A percentile compares a stretch with the other conserved stretches of the same genome.
These are phyloP conservation scores for Neurospora sp. DNA, from an alignment of 495 filamentous ascomycete genomes.

Conservation along the genomic window DNA sequence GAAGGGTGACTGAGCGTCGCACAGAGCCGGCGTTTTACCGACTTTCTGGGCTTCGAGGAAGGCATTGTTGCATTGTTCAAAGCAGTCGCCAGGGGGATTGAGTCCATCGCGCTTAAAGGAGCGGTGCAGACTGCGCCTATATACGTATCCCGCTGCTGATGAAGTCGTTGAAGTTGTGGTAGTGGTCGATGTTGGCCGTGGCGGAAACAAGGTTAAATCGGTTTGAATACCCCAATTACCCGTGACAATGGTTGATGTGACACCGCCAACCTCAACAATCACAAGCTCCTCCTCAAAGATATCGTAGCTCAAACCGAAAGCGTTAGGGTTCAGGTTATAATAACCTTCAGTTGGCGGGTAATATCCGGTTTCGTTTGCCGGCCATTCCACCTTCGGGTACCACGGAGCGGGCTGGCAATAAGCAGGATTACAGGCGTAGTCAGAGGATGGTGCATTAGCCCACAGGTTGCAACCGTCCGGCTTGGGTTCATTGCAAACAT, in stretches of 20 bases:
- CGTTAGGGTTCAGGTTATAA: slow-evolving; percentile 52
- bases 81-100: slow-evolving; percentile 10
- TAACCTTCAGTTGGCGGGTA: slow-evolving; percentile 47
- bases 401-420: too few relatives aligned
- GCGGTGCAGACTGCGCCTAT: not conserved
- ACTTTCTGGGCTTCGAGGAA: slow-evolving; percentile 33
- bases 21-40: slow-evolving; percentile 40
- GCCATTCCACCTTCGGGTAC: too few relatives aligned
- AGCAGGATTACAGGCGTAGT: too few relatives aligned
- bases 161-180: slow-evolving; percentile 1
- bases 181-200: slow-evolving; percentile 1
- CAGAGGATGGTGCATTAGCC: slow-evolving; percentile 4
- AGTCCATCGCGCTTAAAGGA: too few relatives aligned
- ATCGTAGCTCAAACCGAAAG: slow-evolving; percentile 51
- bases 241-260: slow-evolving; percentile 24
- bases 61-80: slow-evolving; percentile 41
- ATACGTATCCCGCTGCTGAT: not conserved
- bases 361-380: slow-evolving; percentile 27
- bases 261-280: slow-evolving; percentile 11
- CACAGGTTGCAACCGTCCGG: slow-evolving; percentile 43
- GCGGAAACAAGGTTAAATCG: slow-evolving; percentile 27
- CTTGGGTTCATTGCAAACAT: slow-evolving; percentile 44
- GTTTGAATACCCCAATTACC: slow-evolving; percentile 40
- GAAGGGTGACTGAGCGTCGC: slow-evolving; percentile 5
- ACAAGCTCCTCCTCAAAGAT: slow-evolving; percentile 41